Percentiles rank a stretch among this genome's conserved stretches.
These are phyloP conservation scores for Neurospora sp. DNA, from an alignment of 495 filamentous ascomycete genomes.

Conservation along the genomic window DNA sequence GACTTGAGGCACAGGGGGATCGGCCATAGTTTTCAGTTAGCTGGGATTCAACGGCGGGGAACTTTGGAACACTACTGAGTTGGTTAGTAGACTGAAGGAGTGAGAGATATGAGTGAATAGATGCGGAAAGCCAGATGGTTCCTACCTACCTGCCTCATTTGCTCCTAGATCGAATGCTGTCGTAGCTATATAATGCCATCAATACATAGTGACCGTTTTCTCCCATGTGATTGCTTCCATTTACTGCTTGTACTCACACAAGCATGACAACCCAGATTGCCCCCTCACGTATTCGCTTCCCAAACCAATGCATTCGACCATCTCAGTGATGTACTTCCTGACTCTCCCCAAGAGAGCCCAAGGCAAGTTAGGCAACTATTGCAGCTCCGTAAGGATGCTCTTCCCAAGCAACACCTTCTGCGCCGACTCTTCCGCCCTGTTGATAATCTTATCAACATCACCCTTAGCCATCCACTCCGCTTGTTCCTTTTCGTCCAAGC, in stretches of 20 bases:
- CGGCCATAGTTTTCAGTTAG: background rate
- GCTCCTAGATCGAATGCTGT: background rate
- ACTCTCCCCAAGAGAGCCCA: background rate
- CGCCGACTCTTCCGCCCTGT: background rate
- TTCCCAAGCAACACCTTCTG: background rate
- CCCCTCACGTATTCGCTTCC: background rate
- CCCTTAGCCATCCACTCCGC: background rate
- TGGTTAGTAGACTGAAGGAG: background rate
- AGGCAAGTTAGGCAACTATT: background rate
- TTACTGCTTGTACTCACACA: background rate
- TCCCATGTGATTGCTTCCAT: background rate
- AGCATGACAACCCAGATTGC: background rate
- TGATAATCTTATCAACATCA: background rate
- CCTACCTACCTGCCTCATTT: background rate
- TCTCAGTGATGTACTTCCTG: background rate
- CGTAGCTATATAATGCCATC: background rate
- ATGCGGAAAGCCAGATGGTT: background rate
- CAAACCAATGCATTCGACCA: background rate
- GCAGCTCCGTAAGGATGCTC: background rate
- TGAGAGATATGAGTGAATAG: background rate
- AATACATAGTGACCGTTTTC: background rate
- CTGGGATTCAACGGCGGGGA: background rate
- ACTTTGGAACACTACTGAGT: background rate
- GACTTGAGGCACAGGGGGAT: background rate
- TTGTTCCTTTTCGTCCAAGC: background rate